Percentiles rank a stretch among this genome's conserved stretches.
phyloP scores from a whole-genome alignment of 768 basidiomycete genomes.

The Pleurotus platypus region DNA sequence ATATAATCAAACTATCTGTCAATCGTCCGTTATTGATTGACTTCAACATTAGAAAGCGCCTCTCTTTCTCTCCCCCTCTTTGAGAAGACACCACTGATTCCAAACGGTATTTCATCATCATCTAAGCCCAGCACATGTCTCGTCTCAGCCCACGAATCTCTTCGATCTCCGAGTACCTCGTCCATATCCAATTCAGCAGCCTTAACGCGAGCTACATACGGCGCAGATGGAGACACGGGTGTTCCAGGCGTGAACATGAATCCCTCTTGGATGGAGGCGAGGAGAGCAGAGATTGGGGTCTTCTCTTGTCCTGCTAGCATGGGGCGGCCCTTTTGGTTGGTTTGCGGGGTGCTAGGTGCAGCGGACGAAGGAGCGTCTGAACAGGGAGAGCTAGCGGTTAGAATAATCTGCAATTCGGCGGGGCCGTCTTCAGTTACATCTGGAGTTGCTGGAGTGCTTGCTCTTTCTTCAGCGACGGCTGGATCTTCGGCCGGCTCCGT shows the following conservation, averaged over 20 bases:
- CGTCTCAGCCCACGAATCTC: conserved; percentile 7
- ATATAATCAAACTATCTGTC: neutral
- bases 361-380: conserved; percentile 1
- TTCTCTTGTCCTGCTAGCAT: conserved; percentile 17
- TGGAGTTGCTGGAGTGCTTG: neutral
- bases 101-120: conserved; percentile 1
- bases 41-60: conserved; percentile 2
- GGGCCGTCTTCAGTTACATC: neutral
- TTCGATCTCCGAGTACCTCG: neutral
- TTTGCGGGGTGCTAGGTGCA: neutral
- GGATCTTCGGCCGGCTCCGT: neutral
- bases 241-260: conserved; percentile 65
- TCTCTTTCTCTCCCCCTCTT: conserved; percentile 2
- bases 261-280: conserved; percentile 62
- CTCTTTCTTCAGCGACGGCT: neutral
- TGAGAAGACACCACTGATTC: conserved; percentile 4
- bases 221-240: conserved; percentile 55
- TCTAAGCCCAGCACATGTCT: conserved; percentile 1
- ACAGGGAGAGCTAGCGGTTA: neutral
- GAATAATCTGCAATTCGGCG: conserved; percentile 1
- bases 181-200: neutral
- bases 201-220: conserved; percentile 26
- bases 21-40: neutral
- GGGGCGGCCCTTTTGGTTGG: neutral
- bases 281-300: conserved; percentile 66